Percentiles rank a stretch among this genome's conserved stretches.
These are phyloP conservation scores for Neotropicomus parvogracilis DNA, from an alignment of 1,284 basidiomycete genomes.

Conservation along the genomic window DNA sequence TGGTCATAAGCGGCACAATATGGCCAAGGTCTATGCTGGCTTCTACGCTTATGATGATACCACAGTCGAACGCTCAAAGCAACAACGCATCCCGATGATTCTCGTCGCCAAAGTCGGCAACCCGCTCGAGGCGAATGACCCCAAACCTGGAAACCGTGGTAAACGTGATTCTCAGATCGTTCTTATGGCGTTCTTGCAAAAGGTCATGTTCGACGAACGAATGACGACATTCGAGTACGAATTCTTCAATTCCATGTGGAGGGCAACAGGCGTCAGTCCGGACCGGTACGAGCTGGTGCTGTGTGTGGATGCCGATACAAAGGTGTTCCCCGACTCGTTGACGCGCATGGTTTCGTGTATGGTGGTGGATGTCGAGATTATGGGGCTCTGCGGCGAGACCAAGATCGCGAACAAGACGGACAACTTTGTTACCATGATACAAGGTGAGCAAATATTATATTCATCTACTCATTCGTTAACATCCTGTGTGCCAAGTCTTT, in stretches of 20 bases:
- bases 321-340: conserved; percentile 93
- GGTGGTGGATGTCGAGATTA: conserved; percentile 94
- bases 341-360: conserved; percentile 92
- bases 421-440: conserved; percentile 98
- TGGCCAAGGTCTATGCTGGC: conserved; percentile 98
- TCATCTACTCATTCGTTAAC: conserved; percentile 8
- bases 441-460: conserved; percentile 53
- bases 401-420: conserved; percentile 99
- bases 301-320: conserved; percentile 98
- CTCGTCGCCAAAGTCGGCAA: conserved; percentile 95
- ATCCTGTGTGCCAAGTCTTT: conserved; percentile 60
- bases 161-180: conserved; percentile 99
- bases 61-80: conserved; percentile 90
- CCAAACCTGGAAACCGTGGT: conserved; percentile 97
- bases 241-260: conserved; percentile 97
- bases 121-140: conserved; percentile 80
- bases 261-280: conserved; percentile 91
- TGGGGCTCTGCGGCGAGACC: conserved; percentile 99
- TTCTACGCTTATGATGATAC: conserved; percentile 96
- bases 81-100: conserved; percentile 94
- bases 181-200: conserved; percentile 96
- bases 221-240: conserved; percentile 99
- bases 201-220: conserved; percentile 98
- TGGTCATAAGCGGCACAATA: conserved; percentile 98
- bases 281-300: conserved; percentile 95